Conservation (phyloP, 2,329 filamentous ascomycete species). For the Furcasterigmium sp. region DNA sequence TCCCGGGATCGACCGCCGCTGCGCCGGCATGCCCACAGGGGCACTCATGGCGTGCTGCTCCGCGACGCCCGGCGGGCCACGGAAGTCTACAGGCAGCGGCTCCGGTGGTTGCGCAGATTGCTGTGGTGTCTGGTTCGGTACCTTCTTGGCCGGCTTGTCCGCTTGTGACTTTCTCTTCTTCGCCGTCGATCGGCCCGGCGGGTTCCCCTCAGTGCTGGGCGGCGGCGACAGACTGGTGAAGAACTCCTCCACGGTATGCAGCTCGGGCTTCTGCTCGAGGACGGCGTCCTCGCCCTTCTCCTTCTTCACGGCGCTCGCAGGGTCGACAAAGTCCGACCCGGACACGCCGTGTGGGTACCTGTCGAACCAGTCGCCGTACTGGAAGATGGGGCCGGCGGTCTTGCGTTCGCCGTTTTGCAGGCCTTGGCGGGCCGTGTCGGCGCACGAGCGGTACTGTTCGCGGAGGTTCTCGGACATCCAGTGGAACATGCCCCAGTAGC, state of each 20-base stretch:
- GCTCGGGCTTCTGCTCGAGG: slow-evolving; percentile 78
- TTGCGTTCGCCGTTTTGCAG: slow-evolving; percentile 42
- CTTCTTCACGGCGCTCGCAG: slow-evolving; percentile 59
- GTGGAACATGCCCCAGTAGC: slow-evolving; percentile 97
- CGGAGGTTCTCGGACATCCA: slow-evolving; percentile 93
- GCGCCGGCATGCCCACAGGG: slow-evolving; percentile 24
- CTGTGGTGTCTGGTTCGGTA: not conserved
- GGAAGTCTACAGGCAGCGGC: slow-evolving; percentile 14
- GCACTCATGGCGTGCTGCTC: slow-evolving; percentile 28
- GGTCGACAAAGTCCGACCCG: slow-evolving; percentile 76
- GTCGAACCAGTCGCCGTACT: slow-evolving; percentile 97
- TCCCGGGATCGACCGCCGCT: slow-evolving; percentile 34
- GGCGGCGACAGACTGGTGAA: slow-evolving; percentile 74
- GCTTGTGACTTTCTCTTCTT: slow-evolving; percentile 1
- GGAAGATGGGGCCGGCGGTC: slow-evolving; percentile 64
- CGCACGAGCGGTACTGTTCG: slow-evolving; percentile 78
- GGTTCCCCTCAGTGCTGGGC: slow-evolving; percentile 38
- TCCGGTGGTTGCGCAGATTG: slow-evolving; percentile 24
- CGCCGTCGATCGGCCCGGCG: slow-evolving; percentile 12
- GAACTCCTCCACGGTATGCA: slow-evolving; percentile 94
- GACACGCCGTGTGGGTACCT: slow-evolving; percentile 90
- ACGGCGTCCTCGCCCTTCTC: slow-evolving; percentile 84
- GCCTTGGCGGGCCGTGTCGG: slow-evolving; percentile 72
- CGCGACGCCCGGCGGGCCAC: slow-evolving; percentile 11
- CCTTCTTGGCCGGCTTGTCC: not conserved